A percentile compares a stretch with the other conserved stretches of the same genome.
phyloP scores from a whole-genome alignment of 768 basidiomycete species.

The Hypholoma sublateritium region DNA sequence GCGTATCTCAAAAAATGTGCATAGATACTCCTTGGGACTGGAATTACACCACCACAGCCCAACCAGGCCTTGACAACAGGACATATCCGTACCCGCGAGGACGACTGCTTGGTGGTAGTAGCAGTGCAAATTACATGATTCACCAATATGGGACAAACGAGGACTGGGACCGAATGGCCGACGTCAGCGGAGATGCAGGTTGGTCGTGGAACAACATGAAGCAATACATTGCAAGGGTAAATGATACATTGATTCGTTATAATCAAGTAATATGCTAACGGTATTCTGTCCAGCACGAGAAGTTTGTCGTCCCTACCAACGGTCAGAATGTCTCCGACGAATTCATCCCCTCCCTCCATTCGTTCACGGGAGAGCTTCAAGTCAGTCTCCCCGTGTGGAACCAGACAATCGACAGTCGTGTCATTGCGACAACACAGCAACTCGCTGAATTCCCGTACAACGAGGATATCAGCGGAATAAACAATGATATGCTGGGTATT shows the following conservation, averaged over 20 bases:
- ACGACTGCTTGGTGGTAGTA: neutral
- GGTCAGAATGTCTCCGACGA: slow-evolving; percentile 35
- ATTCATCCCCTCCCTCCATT: slow-evolving; percentile 35
- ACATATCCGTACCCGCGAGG: neutral
- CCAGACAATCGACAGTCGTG: slow-evolving; percentile 29
- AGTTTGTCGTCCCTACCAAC: slow-evolving; percentile 33
- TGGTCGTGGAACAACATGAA: slow-evolving; percentile 38
- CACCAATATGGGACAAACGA: slow-evolving; percentile 35
- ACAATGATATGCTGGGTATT: slow-evolving; percentile 25
- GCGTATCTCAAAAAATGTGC: too few species aligned
- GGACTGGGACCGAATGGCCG: slow-evolving; percentile 37
- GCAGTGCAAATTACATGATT: slow-evolving; percentile 30
- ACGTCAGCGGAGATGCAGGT: slow-evolving; percentile 32
- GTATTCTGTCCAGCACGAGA: slow-evolving; percentile 32
- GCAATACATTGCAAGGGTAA: slow-evolving; percentile 31
- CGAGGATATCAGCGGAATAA: slow-evolving; percentile 31
- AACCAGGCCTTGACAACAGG: neutral
- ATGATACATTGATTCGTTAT: neutral
- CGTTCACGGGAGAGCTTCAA: slow-evolving; percentile 27
- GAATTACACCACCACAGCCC: neutral
- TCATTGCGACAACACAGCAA: slow-evolving; percentile 35
- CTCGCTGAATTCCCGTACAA: slow-evolving; percentile 35
- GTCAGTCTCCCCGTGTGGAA: slow-evolving; percentile 33
- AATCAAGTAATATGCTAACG: neutral
- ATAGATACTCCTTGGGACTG: neutral